Percentiles rank a stretch among this genome's conserved stretches.
phyloP scores from a whole-genome alignment of 768 basidiomycete genomes.

The Suillus clintonianus region DNA sequence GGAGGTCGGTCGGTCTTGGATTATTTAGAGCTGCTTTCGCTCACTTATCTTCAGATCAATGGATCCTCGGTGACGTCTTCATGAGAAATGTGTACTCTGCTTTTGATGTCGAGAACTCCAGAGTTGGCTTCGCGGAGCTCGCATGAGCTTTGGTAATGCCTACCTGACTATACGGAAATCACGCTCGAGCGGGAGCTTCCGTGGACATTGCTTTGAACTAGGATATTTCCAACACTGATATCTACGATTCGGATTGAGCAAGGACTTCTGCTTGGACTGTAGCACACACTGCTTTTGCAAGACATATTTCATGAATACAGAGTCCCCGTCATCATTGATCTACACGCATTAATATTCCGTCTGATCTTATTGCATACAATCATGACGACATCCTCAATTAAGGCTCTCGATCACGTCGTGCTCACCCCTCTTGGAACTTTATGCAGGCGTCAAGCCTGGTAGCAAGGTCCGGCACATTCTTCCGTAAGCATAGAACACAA shows the following conservation, averaged over 20 bases:
- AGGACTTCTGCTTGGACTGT: background rate
- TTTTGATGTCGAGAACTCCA: conserved; percentile 40
- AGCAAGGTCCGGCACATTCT: too few relatives aligned
- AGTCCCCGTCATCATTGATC: background rate
- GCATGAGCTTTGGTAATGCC: conserved; percentile 10
- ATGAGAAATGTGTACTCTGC: conserved; percentile 46
- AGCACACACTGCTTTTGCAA: background rate
- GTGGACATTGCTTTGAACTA: background rate
- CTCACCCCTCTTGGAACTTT: too few relatives aligned
- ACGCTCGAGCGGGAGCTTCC: background rate
- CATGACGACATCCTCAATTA: conserved; percentile 36
- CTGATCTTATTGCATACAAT: background rate
- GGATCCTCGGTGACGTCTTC: conserved; percentile 43
- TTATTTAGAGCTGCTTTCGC: background rate
- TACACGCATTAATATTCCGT: background rate
- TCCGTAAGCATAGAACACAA: background rate
- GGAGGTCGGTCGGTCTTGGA: conserved; percentile 22
- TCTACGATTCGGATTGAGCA: background rate
- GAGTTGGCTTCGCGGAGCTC: conserved; percentile 42
- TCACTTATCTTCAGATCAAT: conserved; percentile 19
- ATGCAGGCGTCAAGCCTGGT: too few relatives aligned
- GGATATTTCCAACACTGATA: background rate
- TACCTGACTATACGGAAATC: background rate
- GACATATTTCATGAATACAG: background rate
- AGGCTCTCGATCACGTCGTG: conserved; percentile 65